Conservation (phyloP, 371 early-diverging fungal species). For the Apophysomyces variabilis region DNA sequence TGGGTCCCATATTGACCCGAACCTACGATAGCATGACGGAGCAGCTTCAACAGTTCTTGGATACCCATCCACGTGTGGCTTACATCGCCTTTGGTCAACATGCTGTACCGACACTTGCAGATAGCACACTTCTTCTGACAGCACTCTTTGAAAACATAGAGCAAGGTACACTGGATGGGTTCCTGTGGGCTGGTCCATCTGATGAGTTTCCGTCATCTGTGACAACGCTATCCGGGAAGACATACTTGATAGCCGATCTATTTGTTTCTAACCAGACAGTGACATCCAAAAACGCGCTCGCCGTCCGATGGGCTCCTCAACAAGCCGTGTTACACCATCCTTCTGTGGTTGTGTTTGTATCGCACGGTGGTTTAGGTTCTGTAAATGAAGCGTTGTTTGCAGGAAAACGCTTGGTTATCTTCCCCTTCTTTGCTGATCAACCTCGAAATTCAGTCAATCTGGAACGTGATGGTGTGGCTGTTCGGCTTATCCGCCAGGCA, state of each 20-base stretch:
- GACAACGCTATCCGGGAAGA: constrained; percentile 15
- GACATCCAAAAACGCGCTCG: constrained; percentile 15
- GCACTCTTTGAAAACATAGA: constrained; percentile 28
- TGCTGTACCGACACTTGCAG: constrained; percentile 14
- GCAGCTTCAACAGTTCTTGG: constrained; percentile 21
- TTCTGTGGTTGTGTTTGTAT: constrained; percentile 35
- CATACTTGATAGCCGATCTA: not conserved
- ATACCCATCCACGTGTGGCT: constrained; percentile 22
- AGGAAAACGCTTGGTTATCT: constrained; percentile 31
- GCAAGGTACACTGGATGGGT: constrained; percentile 29
- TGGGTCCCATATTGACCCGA: constrained; percentile 38
- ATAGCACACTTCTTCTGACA: constrained; percentile 17
- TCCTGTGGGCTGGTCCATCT: constrained; percentile 36
- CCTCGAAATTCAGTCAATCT: constrained; percentile 18
- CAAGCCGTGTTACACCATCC: constrained; percentile 43
- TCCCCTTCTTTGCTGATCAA: constrained; percentile 48
- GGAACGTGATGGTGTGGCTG: constrained; percentile 15
- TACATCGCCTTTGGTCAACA: constrained; percentile 48
- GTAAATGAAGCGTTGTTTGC: constrained; percentile 37
- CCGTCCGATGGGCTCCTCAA: constrained; percentile 45
- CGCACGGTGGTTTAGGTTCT: constrained; percentile 47
- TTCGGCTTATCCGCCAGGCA: not conserved
- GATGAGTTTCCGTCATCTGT: constrained; percentile 13
- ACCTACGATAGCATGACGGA: constrained; percentile 21
- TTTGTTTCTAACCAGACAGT: not conserved